A percentile compares a stretch with the other conserved stretches of the same genome.
These are phyloP conservation scores for Parafenestella ontariensis DNA, from an alignment of 2,329 filamentous ascomycete species.

Conservation along the genomic window DNA sequence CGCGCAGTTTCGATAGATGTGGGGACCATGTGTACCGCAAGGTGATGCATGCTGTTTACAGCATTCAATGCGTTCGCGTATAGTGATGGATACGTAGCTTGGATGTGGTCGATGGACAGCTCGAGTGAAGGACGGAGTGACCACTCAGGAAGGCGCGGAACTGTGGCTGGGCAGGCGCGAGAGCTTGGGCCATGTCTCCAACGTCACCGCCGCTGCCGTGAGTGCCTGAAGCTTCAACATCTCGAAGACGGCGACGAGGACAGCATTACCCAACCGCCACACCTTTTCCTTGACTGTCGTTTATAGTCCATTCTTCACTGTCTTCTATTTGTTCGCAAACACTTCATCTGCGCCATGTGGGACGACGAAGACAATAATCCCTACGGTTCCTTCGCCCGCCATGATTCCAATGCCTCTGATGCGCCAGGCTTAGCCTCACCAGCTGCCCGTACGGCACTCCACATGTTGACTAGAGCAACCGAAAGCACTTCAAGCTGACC, in stretches of 20 bases:
- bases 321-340: not conserved
- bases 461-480: not conserved
- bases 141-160: not conserved
- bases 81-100: not conserved
- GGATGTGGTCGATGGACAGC: too few species aligned
- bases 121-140: not conserved
- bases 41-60: too few species aligned
- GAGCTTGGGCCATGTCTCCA: not conserved
- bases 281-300: not conserved
- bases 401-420: conserved; percentile 78
- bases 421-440: conserved; percentile 51
- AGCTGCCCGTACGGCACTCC: conserved; percentile 44
- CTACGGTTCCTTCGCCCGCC: conserved; percentile 90
- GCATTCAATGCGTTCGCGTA: not conserved
- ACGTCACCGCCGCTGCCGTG: conserved; percentile 4
- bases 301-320: not conserved
- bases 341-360: conserved; percentile 71
- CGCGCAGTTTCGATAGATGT: too few species aligned
- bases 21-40: too few species aligned
- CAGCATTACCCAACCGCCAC: not conserved
- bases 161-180: not conserved
- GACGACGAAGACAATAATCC: conserved; percentile 99
- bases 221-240: conserved; percentile 8
- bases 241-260: not conserved
- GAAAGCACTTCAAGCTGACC: conserved; percentile 11